phyloP scores from a whole-genome alignment of 441 rosid genomes.

The Pelargonium myrrhifolium region DNA sequence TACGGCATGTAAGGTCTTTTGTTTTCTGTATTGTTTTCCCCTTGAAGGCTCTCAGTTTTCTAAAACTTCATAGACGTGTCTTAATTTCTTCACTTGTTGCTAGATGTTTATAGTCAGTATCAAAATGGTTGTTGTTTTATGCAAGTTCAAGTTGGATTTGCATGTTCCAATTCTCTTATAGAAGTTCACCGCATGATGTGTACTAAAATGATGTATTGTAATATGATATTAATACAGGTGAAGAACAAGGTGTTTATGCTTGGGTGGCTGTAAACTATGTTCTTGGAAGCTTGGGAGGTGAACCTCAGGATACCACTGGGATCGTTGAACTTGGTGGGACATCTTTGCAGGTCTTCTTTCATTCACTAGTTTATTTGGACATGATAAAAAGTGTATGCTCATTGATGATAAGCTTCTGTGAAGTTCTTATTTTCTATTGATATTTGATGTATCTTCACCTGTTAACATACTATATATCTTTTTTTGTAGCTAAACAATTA shows the following conservation, averaged over 20 bases:
- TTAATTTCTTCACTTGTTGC: not conserved
- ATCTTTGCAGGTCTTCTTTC: constrained; percentile 38
- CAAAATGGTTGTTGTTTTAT: not conserved
- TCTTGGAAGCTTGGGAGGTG: constrained; percentile 38
- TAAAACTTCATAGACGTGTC: not conserved
- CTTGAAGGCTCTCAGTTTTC: not conserved
- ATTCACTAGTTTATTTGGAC: not conserved
- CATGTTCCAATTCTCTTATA: not conserved
- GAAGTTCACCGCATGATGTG: not conserved
- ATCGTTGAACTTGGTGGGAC: constrained; percentile 36
- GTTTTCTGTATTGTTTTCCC: not conserved
- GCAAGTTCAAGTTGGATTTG: not conserved
- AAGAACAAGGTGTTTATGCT: constrained; percentile 34
- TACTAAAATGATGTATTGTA: not conserved
- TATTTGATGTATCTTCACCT: not conserved
- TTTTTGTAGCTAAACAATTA: not conserved
- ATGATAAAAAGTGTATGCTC: not conserved
- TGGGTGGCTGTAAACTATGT: constrained; percentile 44
- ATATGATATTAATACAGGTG: constrained; percentile 22
- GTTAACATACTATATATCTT: not conserved
- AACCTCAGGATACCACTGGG: constrained; percentile 35
- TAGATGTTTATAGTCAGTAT: not conserved
- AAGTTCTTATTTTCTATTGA: not conserved
- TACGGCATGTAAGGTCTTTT: not conserved
- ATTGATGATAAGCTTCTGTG: not conserved